Percentiles rank a stretch among this genome's conserved stretches.
Conservation (phyloP, 176 grass and related monocot genomes). For the Panicum miliaceum region DNA sequence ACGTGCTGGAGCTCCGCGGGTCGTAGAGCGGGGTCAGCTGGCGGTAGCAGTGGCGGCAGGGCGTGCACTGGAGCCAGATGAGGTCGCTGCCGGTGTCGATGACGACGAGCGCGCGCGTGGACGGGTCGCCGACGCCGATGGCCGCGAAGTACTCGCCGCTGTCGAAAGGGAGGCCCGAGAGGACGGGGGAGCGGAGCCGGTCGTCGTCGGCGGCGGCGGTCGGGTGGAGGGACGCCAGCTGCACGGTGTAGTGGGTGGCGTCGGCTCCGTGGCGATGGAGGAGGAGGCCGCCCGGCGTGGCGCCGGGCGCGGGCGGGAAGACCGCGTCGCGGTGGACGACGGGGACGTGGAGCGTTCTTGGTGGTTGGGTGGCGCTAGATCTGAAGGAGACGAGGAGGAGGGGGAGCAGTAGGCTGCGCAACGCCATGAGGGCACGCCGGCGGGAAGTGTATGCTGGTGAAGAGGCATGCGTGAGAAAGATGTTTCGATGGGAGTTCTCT, state of each 20-base stretch:
- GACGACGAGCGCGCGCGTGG: constrained; percentile 56
- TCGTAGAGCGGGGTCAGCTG: constrained; percentile 68
- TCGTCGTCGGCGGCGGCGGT: neutral
- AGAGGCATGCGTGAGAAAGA: neutral
- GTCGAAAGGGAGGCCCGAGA: constrained; percentile 56
- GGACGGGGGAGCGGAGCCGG: constrained; percentile 48
- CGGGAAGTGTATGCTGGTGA: neutral
- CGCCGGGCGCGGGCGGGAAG: constrained; percentile 34
- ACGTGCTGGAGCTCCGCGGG: constrained; percentile 56
- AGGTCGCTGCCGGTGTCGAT: constrained; percentile 93
- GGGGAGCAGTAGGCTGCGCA: neutral
- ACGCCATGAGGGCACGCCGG: constrained; percentile 46
- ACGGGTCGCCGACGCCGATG: constrained; percentile 67
- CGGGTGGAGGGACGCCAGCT: constrained; percentile 4
- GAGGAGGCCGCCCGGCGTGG: constrained; percentile 27
- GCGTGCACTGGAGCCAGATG: constrained; percentile 74
- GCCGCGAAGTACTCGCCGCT: constrained; percentile 79
- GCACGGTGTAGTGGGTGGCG: constrained; percentile 14
- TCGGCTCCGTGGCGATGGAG: constrained; percentile 45
- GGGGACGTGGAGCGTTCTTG: constrained; percentile 53
- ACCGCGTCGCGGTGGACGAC: constrained; percentile 56
- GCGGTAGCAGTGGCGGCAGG: constrained; percentile 77
- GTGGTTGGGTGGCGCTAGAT: constrained; percentile 4
- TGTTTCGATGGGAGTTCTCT: neutral
- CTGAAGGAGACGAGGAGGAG: constrained; percentile 11